Evolutionary conservation across 163 green algal species (phyloP), one percentile per base, ranked within the genome.

Genomic region (Chloromonas sp.): DNA sequence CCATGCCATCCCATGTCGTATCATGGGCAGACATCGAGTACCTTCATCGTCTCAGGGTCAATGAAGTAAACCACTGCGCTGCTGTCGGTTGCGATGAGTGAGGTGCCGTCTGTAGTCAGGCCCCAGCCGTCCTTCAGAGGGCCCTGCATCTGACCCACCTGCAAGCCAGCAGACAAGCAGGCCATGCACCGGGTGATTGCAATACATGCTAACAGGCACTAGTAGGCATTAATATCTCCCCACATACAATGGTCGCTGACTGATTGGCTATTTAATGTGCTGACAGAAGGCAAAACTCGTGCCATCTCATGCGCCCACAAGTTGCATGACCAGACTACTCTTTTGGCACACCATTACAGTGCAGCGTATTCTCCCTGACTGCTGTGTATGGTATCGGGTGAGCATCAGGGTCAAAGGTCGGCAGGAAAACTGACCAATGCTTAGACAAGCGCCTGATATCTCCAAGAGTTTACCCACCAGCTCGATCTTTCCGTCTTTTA

Each of bases 61-160:
- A 96, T 57, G 70, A 84, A 95, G 13, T 87, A 86, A 1, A 97
- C 5, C n/a, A 81, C 71, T 2, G 85, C 70, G 0, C 83, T 87
- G 77, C 86, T 89, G 80, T 92, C 89, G 5, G 84, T 91, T 0
- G 83, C 88, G 60, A 92, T 88, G 1, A 97, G 89, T 58, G 87
- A 74, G 0, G 58, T 83, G 57, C 91, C 91, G 78, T 96, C 89
- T 1, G 86, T 94, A 1, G 94, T 95, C n/a, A 96, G 85, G 58
- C 92, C 92, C 91, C 91, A 93, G 60, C 92, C 92, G 85, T 93
- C 91, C 2, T n/a, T 82, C 58, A 94, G 87, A 0, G 82, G 85
- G 14, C 88, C 90, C 57, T 90, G 79, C 61, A 91, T 87, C 0
- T 60, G 78, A 58, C 88, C 89, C 2, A 89, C 66, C 88, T 91